These are phyloP conservation scores for Caloboletus inedulis DNA, from an alignment of 1,284 basidiomycete genomes.

Conservation along the genomic window DNA sequence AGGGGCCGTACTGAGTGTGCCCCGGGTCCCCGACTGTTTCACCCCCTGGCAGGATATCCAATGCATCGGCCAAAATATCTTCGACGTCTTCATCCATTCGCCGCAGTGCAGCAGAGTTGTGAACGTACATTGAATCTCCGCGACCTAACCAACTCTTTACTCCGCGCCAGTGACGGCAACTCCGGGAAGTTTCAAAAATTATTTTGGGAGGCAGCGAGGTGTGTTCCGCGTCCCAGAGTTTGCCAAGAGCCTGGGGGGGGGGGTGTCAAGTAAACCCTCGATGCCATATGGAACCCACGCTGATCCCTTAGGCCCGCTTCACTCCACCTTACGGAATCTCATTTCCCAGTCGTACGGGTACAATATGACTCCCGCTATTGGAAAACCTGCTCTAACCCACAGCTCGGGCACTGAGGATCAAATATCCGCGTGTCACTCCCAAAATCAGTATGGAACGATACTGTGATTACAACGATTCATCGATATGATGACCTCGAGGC, in stretches of 20 bases:
- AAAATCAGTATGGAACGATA: background rate
- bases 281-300: background rate
- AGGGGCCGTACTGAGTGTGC: constrained; percentile 45
- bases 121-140: constrained; percentile 24
- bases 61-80: constrained; percentile 42
- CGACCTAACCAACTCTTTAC: constrained; percentile 6
- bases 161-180: constrained; percentile 17
- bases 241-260: too few relatives aligned
- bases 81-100: constrained; percentile 19
- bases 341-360: background rate
- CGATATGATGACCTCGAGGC: background rate
- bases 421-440: background rate
- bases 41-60: constrained; percentile 46
- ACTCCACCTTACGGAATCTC: background rate
- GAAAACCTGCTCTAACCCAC: background rate
- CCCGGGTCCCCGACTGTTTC: constrained; percentile 38
- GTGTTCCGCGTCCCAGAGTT: too few relatives aligned
- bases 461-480: constrained; percentile 4
- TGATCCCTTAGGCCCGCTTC: constrained; percentile 6
- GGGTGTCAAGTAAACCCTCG: too few relatives aligned
- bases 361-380: background rate
- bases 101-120: background rate
- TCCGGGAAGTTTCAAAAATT: constrained; percentile 6
- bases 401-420: background rate
- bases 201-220: too few relatives aligned